Conservation (phyloP, 768 basidiomycete species). For the Boletus coccyginus region DNA sequence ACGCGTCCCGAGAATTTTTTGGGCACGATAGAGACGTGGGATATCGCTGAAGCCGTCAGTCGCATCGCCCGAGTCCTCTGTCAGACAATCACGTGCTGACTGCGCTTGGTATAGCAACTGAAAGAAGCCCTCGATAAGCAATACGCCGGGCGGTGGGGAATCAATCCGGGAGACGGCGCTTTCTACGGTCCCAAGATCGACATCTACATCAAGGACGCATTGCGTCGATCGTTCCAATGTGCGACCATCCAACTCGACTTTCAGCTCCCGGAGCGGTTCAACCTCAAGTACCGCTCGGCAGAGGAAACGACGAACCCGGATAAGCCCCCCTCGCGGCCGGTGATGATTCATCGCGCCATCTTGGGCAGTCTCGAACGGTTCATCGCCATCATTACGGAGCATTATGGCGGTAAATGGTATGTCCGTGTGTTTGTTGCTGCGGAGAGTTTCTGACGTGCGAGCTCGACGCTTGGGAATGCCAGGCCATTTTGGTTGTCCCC, state of each 20-base stretch:
- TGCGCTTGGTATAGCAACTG: slow-evolving; percentile 59
- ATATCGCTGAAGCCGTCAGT: slow-evolving; percentile 77
- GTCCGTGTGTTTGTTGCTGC: slow-evolving; percentile 14
- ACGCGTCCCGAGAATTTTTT: slow-evolving; percentile 95
- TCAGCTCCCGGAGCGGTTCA: slow-evolving; percentile 95
- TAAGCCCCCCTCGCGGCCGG: slow-evolving; percentile 69
- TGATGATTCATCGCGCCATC: slow-evolving; percentile 98
- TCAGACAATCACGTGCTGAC: not conserved
- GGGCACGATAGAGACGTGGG: slow-evolving; percentile 87
- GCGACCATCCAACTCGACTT: slow-evolving; percentile 99
- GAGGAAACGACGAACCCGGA: slow-evolving; percentile 54
- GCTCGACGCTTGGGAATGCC: not conserved
- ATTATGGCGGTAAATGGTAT: slow-evolving; percentile 96
- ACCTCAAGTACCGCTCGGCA: slow-evolving; percentile 84
- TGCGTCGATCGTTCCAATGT: slow-evolving; percentile 93
- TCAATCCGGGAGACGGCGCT: slow-evolving; percentile 96
- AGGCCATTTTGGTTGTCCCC: slow-evolving; percentile 99
- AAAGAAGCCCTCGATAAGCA: slow-evolving; percentile 78
- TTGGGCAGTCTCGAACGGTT: slow-evolving; percentile 92
- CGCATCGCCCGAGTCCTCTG: not conserved
- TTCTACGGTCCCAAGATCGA: slow-evolving; percentile 99
- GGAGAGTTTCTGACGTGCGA: not conserved
- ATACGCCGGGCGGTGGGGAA: slow-evolving; percentile 85
- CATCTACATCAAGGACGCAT: slow-evolving; percentile 91
- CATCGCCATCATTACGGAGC: slow-evolving; percentile 95